phyloP scores from a whole-genome alignment of 176 grass and related monocot genomes.

The Cocos nucifera region DNA sequence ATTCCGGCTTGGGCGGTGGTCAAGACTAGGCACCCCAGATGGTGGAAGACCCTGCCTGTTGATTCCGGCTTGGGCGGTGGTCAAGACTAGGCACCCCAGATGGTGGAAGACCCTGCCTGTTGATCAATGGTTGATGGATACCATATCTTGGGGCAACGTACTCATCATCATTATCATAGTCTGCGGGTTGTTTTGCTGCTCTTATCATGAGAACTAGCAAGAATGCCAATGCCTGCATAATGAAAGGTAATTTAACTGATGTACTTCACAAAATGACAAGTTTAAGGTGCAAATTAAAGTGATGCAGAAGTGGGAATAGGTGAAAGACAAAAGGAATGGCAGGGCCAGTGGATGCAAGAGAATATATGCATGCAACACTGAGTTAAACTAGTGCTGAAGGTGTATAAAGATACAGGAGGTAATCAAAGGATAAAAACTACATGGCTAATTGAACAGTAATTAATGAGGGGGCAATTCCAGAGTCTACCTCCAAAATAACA shows the following conservation, averaged over 20 bases:
- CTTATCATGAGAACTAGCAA: constrained; percentile 72
- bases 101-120: constrained; percentile 47
- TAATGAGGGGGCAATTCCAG: background rate
- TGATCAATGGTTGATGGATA: constrained; percentile 58
- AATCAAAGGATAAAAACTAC: no score
- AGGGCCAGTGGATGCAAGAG: no score
- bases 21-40: constrained; percentile 66
- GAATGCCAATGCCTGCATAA: constrained; percentile 62
- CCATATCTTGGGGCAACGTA: constrained; percentile 42
- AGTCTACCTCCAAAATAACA: constrained; percentile 73
- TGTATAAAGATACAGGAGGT: no score
- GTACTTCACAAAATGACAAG: no score
- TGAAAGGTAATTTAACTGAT: background rate
- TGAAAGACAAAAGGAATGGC: no score
- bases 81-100: constrained; percentile 75
- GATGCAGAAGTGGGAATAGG: no score
- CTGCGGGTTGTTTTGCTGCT: constrained; percentile 66
- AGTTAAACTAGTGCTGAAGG: no score
- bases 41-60: constrained; percentile 50
- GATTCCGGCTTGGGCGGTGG: constrained; percentile 45
- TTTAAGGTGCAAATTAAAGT: no score
- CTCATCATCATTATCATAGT: constrained; percentile 92
- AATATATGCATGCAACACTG: no score
- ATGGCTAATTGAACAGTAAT: no score
- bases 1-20: constrained; percentile 56